Percentiles rank a stretch among this genome's conserved stretches.
Conservation (phyloP, 2,329 filamentous ascomycete species). For the Sclerotinia glacialis region DNA sequence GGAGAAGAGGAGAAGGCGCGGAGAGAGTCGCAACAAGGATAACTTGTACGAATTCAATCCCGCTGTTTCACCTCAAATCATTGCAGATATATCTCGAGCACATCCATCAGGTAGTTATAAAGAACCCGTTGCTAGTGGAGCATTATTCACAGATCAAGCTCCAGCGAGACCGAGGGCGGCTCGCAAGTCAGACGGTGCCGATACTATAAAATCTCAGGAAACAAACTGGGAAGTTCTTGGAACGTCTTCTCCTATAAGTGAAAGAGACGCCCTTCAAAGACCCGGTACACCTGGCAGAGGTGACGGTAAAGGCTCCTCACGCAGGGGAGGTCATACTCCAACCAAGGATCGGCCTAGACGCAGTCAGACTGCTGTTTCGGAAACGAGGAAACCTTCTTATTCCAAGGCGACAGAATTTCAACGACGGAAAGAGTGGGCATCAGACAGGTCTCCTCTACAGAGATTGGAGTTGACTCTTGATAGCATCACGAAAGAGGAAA, state of each 20-base stretch:
- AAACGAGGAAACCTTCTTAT: conserved; percentile 42
- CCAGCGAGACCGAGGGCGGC: conserved; percentile 35
- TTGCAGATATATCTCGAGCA: conserved; percentile 59
- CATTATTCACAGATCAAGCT: conserved; percentile 37
- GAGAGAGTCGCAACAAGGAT: conserved; percentile 45
- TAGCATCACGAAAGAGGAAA: conserved; percentile 94
- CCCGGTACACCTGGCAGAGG: conserved; percentile 21
- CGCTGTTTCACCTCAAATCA: conserved; percentile 45
- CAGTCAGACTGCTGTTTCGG: conserved; percentile 26
- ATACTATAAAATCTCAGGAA: conserved; percentile 28
- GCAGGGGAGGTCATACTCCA: conserved; percentile 25
- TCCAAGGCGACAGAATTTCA: conserved; percentile 37
- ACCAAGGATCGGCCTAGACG: conserved; percentile 27
- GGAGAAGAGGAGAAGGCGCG: conserved; percentile 46
- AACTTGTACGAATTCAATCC: conserved; percentile 40
- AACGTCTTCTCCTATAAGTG: conserved; percentile 24
- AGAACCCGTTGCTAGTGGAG: conserved; percentile 47
- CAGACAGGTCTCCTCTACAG: conserved; percentile 86
- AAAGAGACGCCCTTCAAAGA: conserved; percentile 4
- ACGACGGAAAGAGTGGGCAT: conserved; percentile 61
- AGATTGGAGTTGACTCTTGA: conserved; percentile 87
- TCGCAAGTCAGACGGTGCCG: conserved; percentile 36
- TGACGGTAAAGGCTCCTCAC: conserved; percentile 31
- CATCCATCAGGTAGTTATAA: conserved; percentile 57
- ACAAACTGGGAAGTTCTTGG: conserved; percentile 28